phyloP scores from a whole-genome alignment of 148 eudicot species.

The Oxyria digyna region DNA sequence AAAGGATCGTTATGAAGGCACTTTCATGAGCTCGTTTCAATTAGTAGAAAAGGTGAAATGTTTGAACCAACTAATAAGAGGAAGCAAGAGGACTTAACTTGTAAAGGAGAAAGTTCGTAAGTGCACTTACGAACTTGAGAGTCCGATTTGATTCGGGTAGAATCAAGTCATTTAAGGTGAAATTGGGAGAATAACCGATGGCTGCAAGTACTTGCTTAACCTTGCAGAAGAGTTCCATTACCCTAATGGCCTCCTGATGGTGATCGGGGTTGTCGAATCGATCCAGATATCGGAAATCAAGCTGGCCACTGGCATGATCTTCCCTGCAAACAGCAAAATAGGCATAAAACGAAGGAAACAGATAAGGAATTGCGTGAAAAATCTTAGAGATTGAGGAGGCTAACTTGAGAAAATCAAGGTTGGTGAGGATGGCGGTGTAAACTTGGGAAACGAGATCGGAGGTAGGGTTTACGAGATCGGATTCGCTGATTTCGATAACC shows the following conservation, averaged over 20 bases:
- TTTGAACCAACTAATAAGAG: neutral
- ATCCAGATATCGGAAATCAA: slow-evolving; percentile 56
- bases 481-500: slow-evolving; percentile 34
- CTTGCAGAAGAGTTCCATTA: slow-evolving; percentile 35
- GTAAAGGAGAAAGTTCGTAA: slow-evolving; percentile 56
- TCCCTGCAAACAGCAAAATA: slow-evolving; percentile 36
- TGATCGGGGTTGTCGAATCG: slow-evolving; percentile 73
- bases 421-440: slow-evolving; percentile 34
- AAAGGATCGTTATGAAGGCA: neutral
- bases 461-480: slow-evolving; percentile 47
- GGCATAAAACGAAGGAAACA: neutral
- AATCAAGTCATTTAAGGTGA: slow-evolving; percentile 48
- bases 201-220: slow-evolving; percentile 33
- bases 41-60: too few species aligned
- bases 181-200: slow-evolving; percentile 40
- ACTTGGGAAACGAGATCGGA: slow-evolving; percentile 39
- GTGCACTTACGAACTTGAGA: slow-evolving; percentile 39
- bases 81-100: slow-evolving; percentile 27
- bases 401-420: slow-evolving; percentile 45
- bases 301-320: slow-evolving; percentile 32
- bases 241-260: slow-evolving; percentile 47
- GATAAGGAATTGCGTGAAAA: slow-evolving; percentile 5
- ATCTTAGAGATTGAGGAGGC: neutral
- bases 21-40: neutral
- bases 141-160: slow-evolving; percentile 61